These are phyloP conservation scores for Trichothecium roseum DNA, from an alignment of 2,329 filamentous ascomycete genomes.

Conservation along the genomic window DNA sequence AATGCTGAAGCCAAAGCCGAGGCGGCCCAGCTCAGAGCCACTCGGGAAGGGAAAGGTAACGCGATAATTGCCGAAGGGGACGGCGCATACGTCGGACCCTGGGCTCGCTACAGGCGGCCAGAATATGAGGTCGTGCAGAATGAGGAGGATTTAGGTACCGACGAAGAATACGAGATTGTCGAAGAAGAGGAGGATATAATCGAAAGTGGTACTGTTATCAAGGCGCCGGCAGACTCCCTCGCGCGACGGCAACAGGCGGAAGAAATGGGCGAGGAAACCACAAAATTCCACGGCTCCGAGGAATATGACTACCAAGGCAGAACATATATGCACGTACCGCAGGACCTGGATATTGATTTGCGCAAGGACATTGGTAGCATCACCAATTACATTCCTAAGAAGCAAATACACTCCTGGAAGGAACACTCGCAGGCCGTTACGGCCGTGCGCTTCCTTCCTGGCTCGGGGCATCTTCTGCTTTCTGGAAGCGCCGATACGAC, in stretches of 20 bases:
- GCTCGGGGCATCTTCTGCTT: constrained; percentile 76
- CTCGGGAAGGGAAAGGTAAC: constrained; percentile 77
- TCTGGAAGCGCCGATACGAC: constrained; percentile 85
- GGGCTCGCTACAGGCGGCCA: constrained; percentile 71
- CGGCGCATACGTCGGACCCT: constrained; percentile 84
- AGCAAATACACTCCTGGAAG: constrained; percentile 84
- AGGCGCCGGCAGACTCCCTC: constrained; percentile 43
- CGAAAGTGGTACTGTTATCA: constrained; percentile 51
- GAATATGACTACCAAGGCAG: constrained; percentile 89
- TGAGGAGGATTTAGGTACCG: constrained; percentile 67
- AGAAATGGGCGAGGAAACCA: constrained; percentile 62
- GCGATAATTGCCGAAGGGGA: constrained; percentile 76
- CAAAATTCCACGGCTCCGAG: constrained; percentile 73
- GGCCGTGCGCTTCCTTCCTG: constrained; percentile 80
- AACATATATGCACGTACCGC: constrained; percentile 96
- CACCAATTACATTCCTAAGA: constrained; percentile 93
- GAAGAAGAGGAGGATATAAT: constrained; percentile 64
- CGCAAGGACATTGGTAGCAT: constrained; percentile 67
- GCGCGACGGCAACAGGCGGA: constrained; percentile 47
- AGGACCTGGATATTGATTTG: constrained; percentile 79
- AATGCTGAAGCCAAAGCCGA: constrained; percentile 56
- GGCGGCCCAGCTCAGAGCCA: constrained; percentile 56
- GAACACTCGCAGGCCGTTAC: constrained; percentile 76
- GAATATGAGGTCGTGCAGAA: constrained; percentile 65
- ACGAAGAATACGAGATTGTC: constrained; percentile 69